Evolutionary conservation across 495 filamentous ascomycete genomes (phyloP).

Genomic region (Rhizodiscina lignyota): DNA sequence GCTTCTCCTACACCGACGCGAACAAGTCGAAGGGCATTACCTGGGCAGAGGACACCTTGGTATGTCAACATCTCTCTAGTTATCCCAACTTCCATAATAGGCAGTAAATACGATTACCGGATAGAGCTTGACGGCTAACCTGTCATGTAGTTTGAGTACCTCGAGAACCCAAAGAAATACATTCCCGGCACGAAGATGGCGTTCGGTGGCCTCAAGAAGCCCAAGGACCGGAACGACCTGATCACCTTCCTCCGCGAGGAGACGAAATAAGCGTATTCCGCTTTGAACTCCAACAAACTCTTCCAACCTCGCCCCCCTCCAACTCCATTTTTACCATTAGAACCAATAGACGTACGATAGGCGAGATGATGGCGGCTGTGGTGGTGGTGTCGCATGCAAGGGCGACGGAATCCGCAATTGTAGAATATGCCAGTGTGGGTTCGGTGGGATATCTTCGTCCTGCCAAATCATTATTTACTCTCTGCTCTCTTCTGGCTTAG

Average conservation of each 20-base stretch:
- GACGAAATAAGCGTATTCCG: conserved; percentile 19
- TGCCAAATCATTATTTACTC: no score
- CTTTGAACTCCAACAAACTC: neutral
- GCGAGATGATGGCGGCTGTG: no score
- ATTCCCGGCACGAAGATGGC: conserved; percentile 99
- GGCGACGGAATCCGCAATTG: no score
- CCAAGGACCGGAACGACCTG: conserved; percentile 96
- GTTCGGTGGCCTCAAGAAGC: conserved; percentile 99
- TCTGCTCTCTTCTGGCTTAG: no score
- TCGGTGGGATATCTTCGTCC: no score
- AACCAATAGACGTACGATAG: conserved; percentile 16
- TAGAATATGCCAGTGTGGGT: no score
- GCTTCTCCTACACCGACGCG: conserved; percentile 96
- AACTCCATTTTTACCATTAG: conserved; percentile 10
- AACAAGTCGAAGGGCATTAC: conserved; percentile 91
- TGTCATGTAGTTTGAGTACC: conserved; percentile 54
- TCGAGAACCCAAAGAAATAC: conserved; percentile 90
- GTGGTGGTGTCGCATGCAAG: no score
- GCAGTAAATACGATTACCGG: neutral
- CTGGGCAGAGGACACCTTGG: conserved; percentile 79
- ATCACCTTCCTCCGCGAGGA: conserved; percentile 45
- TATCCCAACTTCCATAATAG: neutral
- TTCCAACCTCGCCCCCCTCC: neutral
- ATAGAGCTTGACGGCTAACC: conserved; percentile 14
- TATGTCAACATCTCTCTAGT: conserved; percentile 27